Base-by-base conservation (phyloP, 148 eudicot genomes). In the Rhododendron henanense region DNA sequence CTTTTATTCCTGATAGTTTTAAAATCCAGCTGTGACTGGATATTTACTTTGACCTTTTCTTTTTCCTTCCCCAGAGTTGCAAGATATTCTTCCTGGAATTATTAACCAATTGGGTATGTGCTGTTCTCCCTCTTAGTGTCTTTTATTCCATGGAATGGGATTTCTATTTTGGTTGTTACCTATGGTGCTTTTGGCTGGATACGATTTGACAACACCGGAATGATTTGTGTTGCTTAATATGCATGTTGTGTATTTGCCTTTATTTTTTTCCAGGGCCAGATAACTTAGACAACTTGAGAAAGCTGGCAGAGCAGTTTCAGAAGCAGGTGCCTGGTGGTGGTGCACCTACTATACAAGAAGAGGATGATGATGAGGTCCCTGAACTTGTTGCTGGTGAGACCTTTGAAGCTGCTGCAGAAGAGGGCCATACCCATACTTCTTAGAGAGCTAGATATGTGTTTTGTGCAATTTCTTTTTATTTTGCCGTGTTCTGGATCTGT, bases 331-430 rank as follows among this genome's bases (percentile, higher is more conserved):
- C 98, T 35, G 91, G 88, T 61, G 89, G 71, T 48, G 88, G 84
- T 1, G 90, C 88, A 28, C 47, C 90, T 10, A 83, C 84, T 9
- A 85, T 77, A 37, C 81, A 85, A 39, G 94, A 92, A 37, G 96
- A 95, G 1, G 96, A 95, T 63, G 99, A 96, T n/a, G 98, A 96
- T 67, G 98, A 94, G 53, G 99, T 96, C 35, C 99, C 99, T 11
- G 98, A 96, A 18, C 99, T 96, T 86, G 96, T 96, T 50, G 84
- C 92, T 45, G 96, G 98, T 35, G 94, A 96, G 91, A 96, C 98
- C 59, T 96, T 96, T 57, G 99, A 96, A 91, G 95, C 94, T 73
- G 92, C 95, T 37, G 98, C 99, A 21, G 98, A 91, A 92, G 99
- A 96, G 89, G 91, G 78, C 55, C 87, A 37, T 78, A 44, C 33